Base-by-base conservation (phyloP, 495 filamentous ascomycete genomes). In the Poronia punctata region DNA sequence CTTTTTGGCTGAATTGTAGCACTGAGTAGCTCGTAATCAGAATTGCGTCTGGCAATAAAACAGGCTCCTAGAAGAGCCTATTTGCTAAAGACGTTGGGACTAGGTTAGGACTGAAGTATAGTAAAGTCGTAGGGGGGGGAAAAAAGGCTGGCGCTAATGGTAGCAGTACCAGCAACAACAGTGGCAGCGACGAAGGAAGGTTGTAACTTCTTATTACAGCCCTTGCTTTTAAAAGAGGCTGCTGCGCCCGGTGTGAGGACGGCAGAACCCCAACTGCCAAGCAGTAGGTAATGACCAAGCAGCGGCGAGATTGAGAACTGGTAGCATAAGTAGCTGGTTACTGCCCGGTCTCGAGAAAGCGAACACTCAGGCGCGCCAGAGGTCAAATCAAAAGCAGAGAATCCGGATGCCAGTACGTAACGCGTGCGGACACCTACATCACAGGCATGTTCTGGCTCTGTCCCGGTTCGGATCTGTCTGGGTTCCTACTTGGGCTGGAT, bases 21-120 rank as follows among this genome's bases (percentile, higher is more conserved):
- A n/a, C n/a, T n/a, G n/a, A n/a, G n/a, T n/a, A n/a, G n/a, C n/a
- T n/a, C n/a, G n/a, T n/a, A n/a, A n/a, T n/a, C n/a, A 44, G 33
- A 37, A 31, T 18, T 38, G 42, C 42, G 42, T 27, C 42, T 45
- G 42, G 33, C 35, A 26, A 23, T 36, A 25, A 33, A 18, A 19
- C 16, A 3, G 41, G 31, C 25, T 11, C 25, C 33, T 21, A 12
- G 25, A 22, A 15, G 18, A 19, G 3, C 15, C 31, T 27, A 38
- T 16, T 12, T 20, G 19, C 23, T 33, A 15, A 27, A 35, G n/a
- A n/a, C n/a, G n/a, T n/a, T 31, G 19, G 24, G 15, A 33, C 27
- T 28, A 33, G 11, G 2, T 26, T 33, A n/a, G 18, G n/a, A n/a
- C n/a, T n/a, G n/a, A n/a, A n/a, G n/a, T n/a, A n/a, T n/a, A n/a